phyloP scores from a whole-genome alignment of 73 alveolate species.

The Paramecium octaurelia region DNA sequence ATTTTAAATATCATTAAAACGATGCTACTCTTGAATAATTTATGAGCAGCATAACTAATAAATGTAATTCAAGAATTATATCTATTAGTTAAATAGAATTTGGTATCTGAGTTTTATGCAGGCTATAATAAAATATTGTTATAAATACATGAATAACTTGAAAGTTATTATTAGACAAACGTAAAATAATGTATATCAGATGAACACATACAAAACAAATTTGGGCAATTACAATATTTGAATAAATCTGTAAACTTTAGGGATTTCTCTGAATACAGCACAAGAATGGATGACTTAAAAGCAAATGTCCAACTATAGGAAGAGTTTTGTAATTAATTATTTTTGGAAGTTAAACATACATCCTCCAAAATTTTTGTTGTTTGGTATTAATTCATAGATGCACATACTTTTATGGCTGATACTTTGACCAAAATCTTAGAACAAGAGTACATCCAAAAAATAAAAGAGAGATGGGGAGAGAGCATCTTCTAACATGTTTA shows the following conservation, averaged over 20 bases:
- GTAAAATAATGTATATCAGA: not conserved
- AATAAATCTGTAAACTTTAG: not conserved
- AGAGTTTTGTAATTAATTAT: not conserved
- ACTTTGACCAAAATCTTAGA: not conserved
- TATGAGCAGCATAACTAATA: not conserved
- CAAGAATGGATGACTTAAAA: not conserved
- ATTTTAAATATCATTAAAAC: slow-evolving; percentile 27
- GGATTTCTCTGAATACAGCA: not conserved
- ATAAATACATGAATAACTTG: not conserved
- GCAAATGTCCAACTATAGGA: not conserved
- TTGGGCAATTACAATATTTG: not conserved
- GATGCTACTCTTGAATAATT: not conserved
- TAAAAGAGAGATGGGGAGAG: slow-evolving; percentile 76
- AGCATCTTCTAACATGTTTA: slow-evolving; percentile 67
- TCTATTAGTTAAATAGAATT: not conserved
- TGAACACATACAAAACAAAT: not conserved
- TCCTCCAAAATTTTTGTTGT: slow-evolving; percentile 22
- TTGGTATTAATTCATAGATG: slow-evolving; percentile 43
- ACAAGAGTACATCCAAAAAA: slow-evolving; percentile 47
- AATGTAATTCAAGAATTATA: not conserved
- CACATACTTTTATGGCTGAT: not conserved
- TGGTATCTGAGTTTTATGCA: not conserved
- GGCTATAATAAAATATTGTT: slow-evolving; percentile 4
- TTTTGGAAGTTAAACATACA: not conserved
- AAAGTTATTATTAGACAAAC: not conserved